A percentile compares a stretch with the other conserved stretches of the same genome.
These are phyloP conservation scores for Metschnikowia rubicola DNA, from an alignment of 805 yeast species.

Conservation along the genomic window DNA sequence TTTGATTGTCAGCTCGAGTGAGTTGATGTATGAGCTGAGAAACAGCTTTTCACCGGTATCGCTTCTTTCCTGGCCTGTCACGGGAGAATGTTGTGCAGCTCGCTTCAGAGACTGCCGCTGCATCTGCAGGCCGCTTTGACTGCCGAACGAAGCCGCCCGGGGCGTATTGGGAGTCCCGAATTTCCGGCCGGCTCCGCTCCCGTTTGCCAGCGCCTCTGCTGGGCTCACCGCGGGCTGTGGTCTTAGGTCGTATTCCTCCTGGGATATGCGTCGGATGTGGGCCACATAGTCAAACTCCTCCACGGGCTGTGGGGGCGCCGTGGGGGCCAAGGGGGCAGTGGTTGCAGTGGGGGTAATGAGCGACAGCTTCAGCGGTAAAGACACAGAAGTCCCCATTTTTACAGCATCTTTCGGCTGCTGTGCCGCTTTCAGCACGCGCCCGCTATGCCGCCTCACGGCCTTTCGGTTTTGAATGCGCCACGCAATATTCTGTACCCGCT, in stretches of 20 bases:
- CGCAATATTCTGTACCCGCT: slow-evolving; percentile 41
- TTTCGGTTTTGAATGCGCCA: slow-evolving; percentile 44
- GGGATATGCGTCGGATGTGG: slow-evolving; percentile 40
- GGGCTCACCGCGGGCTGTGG: background rate
- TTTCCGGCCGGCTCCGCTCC: no score
- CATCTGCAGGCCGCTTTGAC: background rate
- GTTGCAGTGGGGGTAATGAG: background rate
- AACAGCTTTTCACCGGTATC: slow-evolving; percentile 20
- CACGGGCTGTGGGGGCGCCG: slow-evolving; percentile 21
- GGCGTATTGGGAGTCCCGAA: background rate
- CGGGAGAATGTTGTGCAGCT: background rate
- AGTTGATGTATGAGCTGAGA: slow-evolving; percentile 36
- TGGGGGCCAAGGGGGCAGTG: slow-evolving; percentile 2
- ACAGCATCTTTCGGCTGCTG: background rate
- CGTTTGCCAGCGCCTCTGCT: no score
- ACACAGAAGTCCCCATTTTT: background rate
- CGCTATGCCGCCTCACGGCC: slow-evolving; percentile 14
- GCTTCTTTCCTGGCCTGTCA: no score
- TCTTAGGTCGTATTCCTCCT: slow-evolving; percentile 28
- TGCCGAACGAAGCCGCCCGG: background rate
- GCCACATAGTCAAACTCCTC: slow-evolving; percentile 47
- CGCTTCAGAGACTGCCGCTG: background rate
- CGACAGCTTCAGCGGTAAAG: background rate
- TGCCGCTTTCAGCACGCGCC: background rate
- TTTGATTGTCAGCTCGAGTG: slow-evolving; percentile 36